Evolutionary conservation across 352 stramenopile species (phyloP).

Genomic region (Globisporangium spinosum): DNA sequence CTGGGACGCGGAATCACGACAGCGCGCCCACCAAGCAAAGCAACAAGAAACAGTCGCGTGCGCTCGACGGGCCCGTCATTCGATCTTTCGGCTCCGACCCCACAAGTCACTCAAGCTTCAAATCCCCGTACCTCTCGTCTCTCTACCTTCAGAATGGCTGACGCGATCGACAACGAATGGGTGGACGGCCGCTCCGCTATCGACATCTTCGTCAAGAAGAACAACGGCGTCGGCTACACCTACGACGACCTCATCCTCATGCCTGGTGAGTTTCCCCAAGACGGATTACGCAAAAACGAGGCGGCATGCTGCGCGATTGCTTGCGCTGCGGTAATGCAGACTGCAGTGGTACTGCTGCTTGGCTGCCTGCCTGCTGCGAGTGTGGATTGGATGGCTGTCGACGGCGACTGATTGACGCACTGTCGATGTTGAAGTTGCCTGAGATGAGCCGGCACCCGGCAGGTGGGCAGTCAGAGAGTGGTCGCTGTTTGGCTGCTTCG

Average conservation of each 20-base stretch:
- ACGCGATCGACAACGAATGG: conserved; percentile 45
- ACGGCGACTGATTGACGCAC: neutral
- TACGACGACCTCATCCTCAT: conserved; percentile 80
- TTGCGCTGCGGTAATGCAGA: neutral
- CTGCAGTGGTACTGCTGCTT: neutral
- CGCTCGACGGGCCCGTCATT: conserved; percentile 29
- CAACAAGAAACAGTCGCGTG: neutral
- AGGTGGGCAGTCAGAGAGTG: conserved; percentile 1
- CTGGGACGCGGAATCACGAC: neutral
- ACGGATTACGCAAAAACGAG: neutral
- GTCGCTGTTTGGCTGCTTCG: neutral
- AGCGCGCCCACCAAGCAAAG: too few relatives aligned
- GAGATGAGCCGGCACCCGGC: conserved; percentile 7
- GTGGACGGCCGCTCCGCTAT: conserved; percentile 72
- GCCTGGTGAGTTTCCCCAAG: conserved; percentile 29
- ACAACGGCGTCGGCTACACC: conserved; percentile 70
- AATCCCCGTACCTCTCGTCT: conserved; percentile 1
- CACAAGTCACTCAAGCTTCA: conserved; percentile 7
- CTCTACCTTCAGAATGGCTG: conserved; percentile 24
- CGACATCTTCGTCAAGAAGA: conserved; percentile 87
- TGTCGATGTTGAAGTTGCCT: conserved; percentile 21
- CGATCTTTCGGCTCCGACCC: conserved; percentile 22
- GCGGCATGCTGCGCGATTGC: conserved; percentile 17
- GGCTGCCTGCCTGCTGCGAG: neutral
- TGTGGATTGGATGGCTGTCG: neutral